Evolutionary conservation across 805 yeast genomes (phyloP).

Genomic region (Saturnispora diversa): DNA sequence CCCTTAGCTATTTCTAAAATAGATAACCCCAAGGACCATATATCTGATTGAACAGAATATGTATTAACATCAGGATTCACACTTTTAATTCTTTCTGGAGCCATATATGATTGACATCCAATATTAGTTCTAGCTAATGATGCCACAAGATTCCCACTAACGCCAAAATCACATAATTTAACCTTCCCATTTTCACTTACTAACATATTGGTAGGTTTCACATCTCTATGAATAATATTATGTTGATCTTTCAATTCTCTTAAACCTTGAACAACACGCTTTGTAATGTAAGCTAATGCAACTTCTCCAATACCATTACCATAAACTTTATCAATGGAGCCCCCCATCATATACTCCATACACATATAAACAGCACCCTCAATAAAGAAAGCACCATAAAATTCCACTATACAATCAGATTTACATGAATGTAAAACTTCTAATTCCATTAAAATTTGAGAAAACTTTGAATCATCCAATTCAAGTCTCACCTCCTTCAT

Average conservation of each 20-base stretch:
- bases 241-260: conserved; percentile 81
- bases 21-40: conserved; percentile 90
- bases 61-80: conserved; percentile 65
- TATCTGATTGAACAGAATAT: conserved; percentile 88
- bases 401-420: conserved; percentile 88
- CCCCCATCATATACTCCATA: conserved; percentile 97
- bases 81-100: conserved; percentile 88
- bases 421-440: conserved; percentile 88
- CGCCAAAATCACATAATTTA: conserved; percentile 94
- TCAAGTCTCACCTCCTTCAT: conserved; percentile 95
- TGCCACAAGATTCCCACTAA: conserved; percentile 89
- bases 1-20: conserved; percentile 87
- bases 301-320: conserved; percentile 69
- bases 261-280: conserved; percentile 72
- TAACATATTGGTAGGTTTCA: conserved; percentile 89
- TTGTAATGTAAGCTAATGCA: conserved; percentile 70
- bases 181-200: conserved; percentile 74
- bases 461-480: conserved; percentile 85
- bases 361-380: conserved; percentile 99
- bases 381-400: conserved; percentile 93
- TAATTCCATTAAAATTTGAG: conserved; percentile 92
- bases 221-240: conserved; percentile 92
- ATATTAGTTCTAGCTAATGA: conserved; percentile 91
- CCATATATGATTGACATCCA: conserved; percentile 98
- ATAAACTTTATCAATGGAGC: conserved; percentile 82